Evolutionary conservation across 2,329 filamentous ascomycete species (phyloP), one percentile per base, ranked within the genome.

Genomic region (Alternaria consortialis): DNA sequence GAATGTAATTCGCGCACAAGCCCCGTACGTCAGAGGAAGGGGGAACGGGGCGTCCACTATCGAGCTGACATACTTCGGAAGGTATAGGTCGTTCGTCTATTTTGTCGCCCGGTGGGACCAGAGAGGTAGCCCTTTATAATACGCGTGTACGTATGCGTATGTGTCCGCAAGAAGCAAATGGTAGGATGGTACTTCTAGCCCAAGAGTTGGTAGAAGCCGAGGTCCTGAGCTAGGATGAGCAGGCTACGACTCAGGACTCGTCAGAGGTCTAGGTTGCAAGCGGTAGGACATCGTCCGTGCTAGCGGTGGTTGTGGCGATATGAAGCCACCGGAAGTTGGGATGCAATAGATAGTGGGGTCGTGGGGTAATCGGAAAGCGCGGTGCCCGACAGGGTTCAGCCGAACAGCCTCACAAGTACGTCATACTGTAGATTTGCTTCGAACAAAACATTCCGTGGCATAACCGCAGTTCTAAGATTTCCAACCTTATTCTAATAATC

Each of bases 401-500:
- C 40, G 40, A 47, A 25, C 20, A 53, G 60, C 52, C 47, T 56
- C 42, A 50, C 34, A 40, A n/a, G 32, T 56, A 60, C 58, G 58
- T 60, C 58, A 60, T 60, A 51, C n/a, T 40, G n/a, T 50, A 56
- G 43, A 55, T 56, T 51, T 37, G 23, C 40, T 60, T 42, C 42
- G 20, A 12, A 25, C 54, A 20, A 20, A 39, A 40, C 12, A 17
- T 11, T 7, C 12, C 12, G 39, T 42, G 20, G 13, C 20, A 40
- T 32, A 2, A n/a, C 34, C 3, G 31, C 20, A 15, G n/a, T 20
- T 17, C 6, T 6, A 17, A 11, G 13, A 3, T 13, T 11, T 34
- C 5, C n/a, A n/a, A 8, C 9, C 15, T 3, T 25, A 37, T 32
- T 25, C 37, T 7, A 17, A 25, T 5, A 27, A n/a, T 7, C 25